These are phyloP conservation scores for Russula earlei DNA, from an alignment of 768 basidiomycete genomes.

Conservation along the genomic window DNA sequence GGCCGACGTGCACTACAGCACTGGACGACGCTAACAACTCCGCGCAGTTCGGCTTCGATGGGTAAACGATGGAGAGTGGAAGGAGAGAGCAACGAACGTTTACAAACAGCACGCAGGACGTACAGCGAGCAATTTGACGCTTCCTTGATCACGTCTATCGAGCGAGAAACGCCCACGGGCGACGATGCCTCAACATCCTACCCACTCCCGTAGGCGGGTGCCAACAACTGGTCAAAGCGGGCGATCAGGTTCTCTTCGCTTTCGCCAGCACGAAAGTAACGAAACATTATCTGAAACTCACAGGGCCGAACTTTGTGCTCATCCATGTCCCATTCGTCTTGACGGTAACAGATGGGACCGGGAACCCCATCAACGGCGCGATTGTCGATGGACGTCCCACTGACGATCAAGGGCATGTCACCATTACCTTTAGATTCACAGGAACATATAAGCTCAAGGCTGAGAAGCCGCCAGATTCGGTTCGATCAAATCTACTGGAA, in stretches of 20 bases:
- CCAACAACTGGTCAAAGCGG: neutral
- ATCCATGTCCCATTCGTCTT: neutral
- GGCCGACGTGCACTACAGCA: constrained; percentile 36
- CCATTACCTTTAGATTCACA: neutral
- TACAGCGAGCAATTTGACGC: neutral
- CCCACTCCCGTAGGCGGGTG: neutral
- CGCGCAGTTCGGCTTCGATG: neutral
- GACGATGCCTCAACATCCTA: neutral
- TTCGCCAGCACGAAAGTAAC: neutral
- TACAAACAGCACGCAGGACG: neutral
- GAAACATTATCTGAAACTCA: neutral
- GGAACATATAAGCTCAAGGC: neutral
- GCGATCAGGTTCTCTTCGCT: neutral
- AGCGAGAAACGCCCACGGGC: neutral
- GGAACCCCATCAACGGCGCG: neutral
- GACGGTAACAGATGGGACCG: neutral
- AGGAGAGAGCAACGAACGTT: no score
- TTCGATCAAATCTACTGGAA: neutral
- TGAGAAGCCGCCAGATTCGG: neutral
- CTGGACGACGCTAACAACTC: constrained; percentile 31
- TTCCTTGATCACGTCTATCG: neutral
- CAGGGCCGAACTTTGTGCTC: neutral
- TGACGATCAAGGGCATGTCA: neutral
- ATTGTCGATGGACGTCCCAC: neutral
- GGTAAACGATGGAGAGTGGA: neutral